Evolutionary conservation across 768 basidiomycete species (phyloP).

Genomic region (Kwoniella bestiolae): DNA sequence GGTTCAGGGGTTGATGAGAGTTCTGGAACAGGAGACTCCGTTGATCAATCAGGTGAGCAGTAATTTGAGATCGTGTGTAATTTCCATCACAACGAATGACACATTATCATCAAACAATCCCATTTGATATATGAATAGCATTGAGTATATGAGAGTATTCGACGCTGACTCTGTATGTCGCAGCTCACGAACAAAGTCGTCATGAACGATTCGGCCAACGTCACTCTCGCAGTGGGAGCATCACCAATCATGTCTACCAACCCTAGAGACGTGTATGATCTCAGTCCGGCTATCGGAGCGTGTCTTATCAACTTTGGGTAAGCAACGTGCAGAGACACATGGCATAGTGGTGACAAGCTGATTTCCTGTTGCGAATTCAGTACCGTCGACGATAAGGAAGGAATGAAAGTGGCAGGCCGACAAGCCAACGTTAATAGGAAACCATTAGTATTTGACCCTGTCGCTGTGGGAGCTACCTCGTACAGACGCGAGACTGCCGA

Average conservation of each 20-base stretch:
- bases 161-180: background rate
- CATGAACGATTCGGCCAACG: conserved; percentile 84
- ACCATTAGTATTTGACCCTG: conserved; percentile 87
- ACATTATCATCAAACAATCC: too few species aligned
- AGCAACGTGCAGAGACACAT: background rate
- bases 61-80: background rate
- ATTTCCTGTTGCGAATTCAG: conserved; percentile 14
- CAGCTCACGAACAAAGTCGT: conserved; percentile 91
- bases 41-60: conserved; percentile 71
- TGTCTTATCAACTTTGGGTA: conserved; percentile 83
- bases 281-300: conserved; percentile 68
- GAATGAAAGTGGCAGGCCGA: conserved; percentile 73
- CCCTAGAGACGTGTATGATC: conserved; percentile 77
- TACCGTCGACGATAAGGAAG: conserved; percentile 63
- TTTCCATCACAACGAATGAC: too few species aligned
- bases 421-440: conserved; percentile 72
- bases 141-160: background rate
- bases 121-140: background rate
- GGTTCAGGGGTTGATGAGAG: conserved; percentile 63
- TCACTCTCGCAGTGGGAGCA: conserved; percentile 81
- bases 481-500: conserved; percentile 69
- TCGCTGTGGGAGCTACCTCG: conserved; percentile 81
- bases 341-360: background rate
- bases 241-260: conserved; percentile 95
- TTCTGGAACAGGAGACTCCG: conserved; percentile 66